These are phyloP conservation scores for Globisporangium paddicum DNA, from an alignment of 352 stramenopile species.

Conservation along the genomic window DNA sequence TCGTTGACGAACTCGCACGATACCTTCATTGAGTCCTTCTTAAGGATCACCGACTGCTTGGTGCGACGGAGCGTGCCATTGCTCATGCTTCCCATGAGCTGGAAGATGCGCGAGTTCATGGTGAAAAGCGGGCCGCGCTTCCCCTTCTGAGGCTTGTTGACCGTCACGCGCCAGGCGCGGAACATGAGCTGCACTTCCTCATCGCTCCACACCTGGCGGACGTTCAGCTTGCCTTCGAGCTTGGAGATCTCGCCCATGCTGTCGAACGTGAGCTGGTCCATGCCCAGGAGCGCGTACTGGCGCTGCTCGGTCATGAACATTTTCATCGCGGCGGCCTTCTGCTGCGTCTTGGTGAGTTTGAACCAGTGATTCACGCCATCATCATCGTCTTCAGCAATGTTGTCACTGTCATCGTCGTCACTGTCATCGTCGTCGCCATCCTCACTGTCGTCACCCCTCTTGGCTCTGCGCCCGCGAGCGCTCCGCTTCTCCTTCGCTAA, in stretches of 20 bases:
- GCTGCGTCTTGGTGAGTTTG: constrained; percentile 6
- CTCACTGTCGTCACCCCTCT: not conserved
- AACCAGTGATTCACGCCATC: constrained; percentile 10
- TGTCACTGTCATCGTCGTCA: not conserved
- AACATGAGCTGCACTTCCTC: constrained; percentile 10
- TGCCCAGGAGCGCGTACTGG: constrained; percentile 6
- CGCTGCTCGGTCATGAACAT: constrained; percentile 8
- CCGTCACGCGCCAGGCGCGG: constrained; percentile 8
- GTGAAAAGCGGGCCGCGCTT: not conserved
- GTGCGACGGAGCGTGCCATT: constrained; percentile 4
- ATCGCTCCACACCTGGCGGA: constrained; percentile 9
- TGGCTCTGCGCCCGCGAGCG: not conserved
- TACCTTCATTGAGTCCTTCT: constrained; percentile 11
- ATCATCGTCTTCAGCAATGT: not conserved
- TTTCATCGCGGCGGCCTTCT: not conserved
- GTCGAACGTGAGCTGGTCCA: constrained; percentile 9
- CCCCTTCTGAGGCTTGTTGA: not conserved
- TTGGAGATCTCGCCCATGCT: constrained; percentile 8
- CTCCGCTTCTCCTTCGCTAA: not conserved
- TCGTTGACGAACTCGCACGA: constrained; percentile 9
- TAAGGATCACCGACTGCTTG: constrained; percentile 11
- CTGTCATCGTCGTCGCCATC: not conserved
- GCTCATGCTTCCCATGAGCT: constrained; percentile 6
- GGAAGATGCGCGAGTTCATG: constrained; percentile 12
- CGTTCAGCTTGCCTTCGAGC: constrained; percentile 8